phyloP scores from a whole-genome alignment of 108 stramenopile genomes.

The Pseudonitzschia pungens region DNA sequence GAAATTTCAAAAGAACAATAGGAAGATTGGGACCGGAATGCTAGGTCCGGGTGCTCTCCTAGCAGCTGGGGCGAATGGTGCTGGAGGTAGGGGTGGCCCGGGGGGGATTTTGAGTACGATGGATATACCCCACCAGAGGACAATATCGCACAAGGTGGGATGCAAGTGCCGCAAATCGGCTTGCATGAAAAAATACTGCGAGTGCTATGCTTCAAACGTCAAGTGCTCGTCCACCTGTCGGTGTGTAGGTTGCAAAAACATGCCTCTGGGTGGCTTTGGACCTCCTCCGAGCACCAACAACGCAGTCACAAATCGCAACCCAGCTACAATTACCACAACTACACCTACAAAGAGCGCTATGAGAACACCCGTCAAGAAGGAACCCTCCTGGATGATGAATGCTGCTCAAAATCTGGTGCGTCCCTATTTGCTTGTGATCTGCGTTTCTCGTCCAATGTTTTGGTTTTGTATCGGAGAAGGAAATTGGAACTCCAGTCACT shows the following conservation, averaged over 20 bases:
- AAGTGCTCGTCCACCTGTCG: slow-evolving; percentile 88
- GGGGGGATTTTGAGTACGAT: slow-evolving; percentile 7
- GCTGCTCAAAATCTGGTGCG: slow-evolving; percentile 81
- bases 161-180: slow-evolving; percentile 93
- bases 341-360: slow-evolving; percentile 17
- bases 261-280: slow-evolving; percentile 31
- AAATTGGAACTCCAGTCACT: neutral
- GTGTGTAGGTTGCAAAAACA: slow-evolving; percentile 92
- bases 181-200: slow-evolving; percentile 97
- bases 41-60: slow-evolving; percentile 2
- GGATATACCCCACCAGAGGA: slow-evolving; percentile 18
- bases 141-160: slow-evolving; percentile 85
- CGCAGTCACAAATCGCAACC: neutral
- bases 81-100: slow-evolving; percentile 33
- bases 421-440: neutral
- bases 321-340: neutral
- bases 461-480: neutral
- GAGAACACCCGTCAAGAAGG: slow-evolving; percentile 9
- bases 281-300: neutral
- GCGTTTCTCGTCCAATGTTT: neutral
- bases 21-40: neutral
- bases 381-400: slow-evolving; percentile 58
- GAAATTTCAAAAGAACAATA: slow-evolving; percentile 65
- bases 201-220: slow-evolving; percentile 87
- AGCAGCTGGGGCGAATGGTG: neutral